phyloP scores from a whole-genome alignment of 106 monocot genomes.

The Narthecium ossifragum region DNA sequence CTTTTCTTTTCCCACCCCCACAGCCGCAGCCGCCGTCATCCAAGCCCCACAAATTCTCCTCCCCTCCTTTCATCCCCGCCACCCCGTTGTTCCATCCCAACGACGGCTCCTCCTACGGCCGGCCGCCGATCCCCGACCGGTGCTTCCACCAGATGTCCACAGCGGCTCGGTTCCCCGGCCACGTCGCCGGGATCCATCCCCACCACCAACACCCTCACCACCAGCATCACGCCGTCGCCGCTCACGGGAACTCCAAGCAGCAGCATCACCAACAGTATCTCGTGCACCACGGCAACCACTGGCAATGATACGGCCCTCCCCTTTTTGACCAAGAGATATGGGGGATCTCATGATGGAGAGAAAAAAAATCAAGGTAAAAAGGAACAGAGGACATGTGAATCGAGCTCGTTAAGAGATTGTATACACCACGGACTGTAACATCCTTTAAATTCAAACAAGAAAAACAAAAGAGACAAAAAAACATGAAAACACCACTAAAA shows the following conservation, averaged over 20 bases:
- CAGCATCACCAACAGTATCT: constrained; percentile 19
- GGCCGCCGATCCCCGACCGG: neutral
- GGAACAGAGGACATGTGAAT: neutral
- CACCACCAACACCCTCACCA: neutral
- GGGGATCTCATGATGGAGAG: neutral
- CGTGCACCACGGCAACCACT: constrained; percentile 30
- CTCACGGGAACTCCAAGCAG: neutral
- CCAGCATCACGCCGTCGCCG: constrained; percentile 5
- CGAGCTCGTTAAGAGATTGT: neutral
- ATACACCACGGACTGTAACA: neutral
- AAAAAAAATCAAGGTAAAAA: neutral
- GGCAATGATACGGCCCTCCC: too few relatives aligned
- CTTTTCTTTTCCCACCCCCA: constrained; percentile 44
- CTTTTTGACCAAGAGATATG: too few relatives aligned
- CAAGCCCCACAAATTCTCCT: neutral
- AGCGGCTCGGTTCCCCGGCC: neutral
- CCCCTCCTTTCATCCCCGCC: neutral
- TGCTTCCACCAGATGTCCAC: constrained; percentile 11
- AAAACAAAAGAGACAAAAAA: neutral
- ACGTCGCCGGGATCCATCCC: neutral
- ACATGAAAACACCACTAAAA: neutral
- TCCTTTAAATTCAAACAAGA: neutral
- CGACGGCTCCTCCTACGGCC: neutral
- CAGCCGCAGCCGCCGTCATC: neutral
- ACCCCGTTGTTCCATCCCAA: too few relatives aligned